These are phyloP conservation scores for Wallacemonas sp. DNA, from an alignment of 208 protist species.

Conservation along the genomic window DNA sequence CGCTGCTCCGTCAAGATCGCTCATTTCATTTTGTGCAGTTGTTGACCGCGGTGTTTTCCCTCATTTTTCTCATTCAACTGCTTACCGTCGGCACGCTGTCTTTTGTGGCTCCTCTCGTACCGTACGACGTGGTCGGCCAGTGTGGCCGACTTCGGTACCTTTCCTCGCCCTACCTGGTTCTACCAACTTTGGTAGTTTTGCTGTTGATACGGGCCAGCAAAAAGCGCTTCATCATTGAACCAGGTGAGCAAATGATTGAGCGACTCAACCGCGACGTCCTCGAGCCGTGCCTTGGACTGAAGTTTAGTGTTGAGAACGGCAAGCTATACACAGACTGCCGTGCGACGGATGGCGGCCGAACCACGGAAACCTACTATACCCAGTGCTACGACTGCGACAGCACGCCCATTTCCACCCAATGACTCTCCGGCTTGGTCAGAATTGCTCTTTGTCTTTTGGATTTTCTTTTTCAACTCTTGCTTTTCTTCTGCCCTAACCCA, in stretches of 20 bases:
- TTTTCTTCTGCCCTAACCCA: slow-evolving; percentile 1
- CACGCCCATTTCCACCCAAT: neutral
- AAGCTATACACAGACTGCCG: slow-evolving; percentile 71
- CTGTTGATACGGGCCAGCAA: slow-evolving; percentile 70
- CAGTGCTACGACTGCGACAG: slow-evolving; percentile 37
- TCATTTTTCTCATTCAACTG: slow-evolving; percentile 63
- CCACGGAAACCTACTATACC: slow-evolving; percentile 51
- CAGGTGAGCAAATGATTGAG: slow-evolving; percentile 71
- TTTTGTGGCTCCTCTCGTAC: slow-evolving; percentile 45
- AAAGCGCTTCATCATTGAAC: slow-evolving; percentile 79
- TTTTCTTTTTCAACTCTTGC: slow-evolving; percentile 14
- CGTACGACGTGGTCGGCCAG: slow-evolving; percentile 13
- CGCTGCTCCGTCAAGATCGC: slow-evolving; percentile 78
- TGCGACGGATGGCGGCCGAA: slow-evolving; percentile 22
- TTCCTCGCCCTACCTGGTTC: slow-evolving; percentile 19
- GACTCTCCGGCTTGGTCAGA: neutral
- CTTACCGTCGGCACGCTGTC: slow-evolving; percentile 39
- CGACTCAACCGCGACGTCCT: slow-evolving; percentile 75
- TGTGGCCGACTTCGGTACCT: neutral
- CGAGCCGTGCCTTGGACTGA: slow-evolving; percentile 80
- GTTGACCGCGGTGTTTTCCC: slow-evolving; percentile 58
- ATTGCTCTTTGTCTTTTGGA: slow-evolving; percentile 18
- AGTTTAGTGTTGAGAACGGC: slow-evolving; percentile 67
- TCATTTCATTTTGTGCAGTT: slow-evolving; percentile 86
- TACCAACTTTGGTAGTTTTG: slow-evolving; percentile 52